A percentile compares a stretch with the other conserved stretches of the same genome.
Evolutionary conservation across 495 filamentous ascomycete species (phyloP).

Genomic region (Pyrenopolyporus hunteri): DNA sequence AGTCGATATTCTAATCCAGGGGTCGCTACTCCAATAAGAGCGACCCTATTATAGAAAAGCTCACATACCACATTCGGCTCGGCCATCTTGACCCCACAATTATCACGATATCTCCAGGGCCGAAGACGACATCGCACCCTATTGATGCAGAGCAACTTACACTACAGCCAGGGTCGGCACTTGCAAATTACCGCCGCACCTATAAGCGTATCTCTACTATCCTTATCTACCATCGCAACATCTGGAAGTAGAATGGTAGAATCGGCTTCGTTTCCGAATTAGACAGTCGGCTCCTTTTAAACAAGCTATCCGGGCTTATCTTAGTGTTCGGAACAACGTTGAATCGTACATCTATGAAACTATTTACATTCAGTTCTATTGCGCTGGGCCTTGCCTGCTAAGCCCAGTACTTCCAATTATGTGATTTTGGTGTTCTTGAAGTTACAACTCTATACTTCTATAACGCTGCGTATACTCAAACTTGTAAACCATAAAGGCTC

Average conservation of each 20-base stretch:
- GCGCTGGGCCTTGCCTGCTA: background rate
- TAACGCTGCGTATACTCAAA: background rate
- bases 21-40: background rate
- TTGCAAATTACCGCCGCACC: constrained; percentile 8
- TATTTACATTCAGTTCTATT: constrained; percentile 3
- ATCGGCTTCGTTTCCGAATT: constrained; percentile 18
- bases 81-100: constrained; percentile 16
- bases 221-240: constrained; percentile 24
- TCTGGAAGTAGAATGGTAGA: constrained; percentile 20
- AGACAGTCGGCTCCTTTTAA: constrained; percentile 1
- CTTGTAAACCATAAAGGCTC: too few species aligned
- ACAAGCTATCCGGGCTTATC: background rate
- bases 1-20: background rate
- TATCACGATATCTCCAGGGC: constrained; percentile 23
- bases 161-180: constrained; percentile 5
- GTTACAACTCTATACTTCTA: constrained; percentile 1
- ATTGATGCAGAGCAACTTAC: background rate
- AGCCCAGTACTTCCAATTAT: background rate
- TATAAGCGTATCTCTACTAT: background rate
- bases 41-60: background rate
- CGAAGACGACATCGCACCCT: constrained; percentile 26
- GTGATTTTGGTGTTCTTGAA: constrained; percentile 5
- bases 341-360: background rate
- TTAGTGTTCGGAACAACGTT: background rate
- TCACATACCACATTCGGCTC: background rate